Percentiles rank a stretch among this genome's conserved stretches.
Evolutionary conservation across 176 grass and related monocot genomes (phyloP).

Genomic region (Oryza australiensis): DNA sequence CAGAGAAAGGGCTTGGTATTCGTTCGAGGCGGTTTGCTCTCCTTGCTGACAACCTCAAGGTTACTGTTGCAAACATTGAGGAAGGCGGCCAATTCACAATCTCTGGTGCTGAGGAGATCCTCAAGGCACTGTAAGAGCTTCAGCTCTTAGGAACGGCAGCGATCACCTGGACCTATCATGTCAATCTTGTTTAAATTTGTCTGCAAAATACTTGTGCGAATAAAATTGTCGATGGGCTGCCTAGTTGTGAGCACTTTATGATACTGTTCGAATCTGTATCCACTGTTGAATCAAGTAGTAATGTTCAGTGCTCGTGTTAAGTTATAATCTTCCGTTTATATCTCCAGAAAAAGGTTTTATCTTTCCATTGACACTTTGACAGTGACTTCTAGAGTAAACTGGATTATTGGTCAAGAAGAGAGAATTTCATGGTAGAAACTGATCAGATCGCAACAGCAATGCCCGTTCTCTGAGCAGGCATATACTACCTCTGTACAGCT

Average conservation of each 20-base stretch:
- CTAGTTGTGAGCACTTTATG: background rate
- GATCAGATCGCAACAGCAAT: background rate
- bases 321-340: background rate
- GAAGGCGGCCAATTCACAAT: constrained; percentile 92
- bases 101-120: constrained; percentile 95
- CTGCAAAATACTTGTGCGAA: background rate
- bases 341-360: background rate
- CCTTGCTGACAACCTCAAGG: constrained; percentile 70
- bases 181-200: constrained; percentile 15
- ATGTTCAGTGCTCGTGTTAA: background rate
- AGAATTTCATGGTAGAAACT: background rate
- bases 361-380: background rate
- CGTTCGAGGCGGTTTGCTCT: constrained; percentile 84
- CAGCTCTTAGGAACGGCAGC: background rate
- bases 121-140: constrained; percentile 67
- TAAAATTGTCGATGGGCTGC: constrained; percentile 30
- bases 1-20: constrained; percentile 74
- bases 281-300: background rate
- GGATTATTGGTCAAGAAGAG: no score
- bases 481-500: background rate
- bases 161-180: background rate
- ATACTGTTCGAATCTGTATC: background rate
- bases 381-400: background rate
- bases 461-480: background rate
- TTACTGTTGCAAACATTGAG: constrained; percentile 83